Conservation (phyloP, 1,284 basidiomycete genomes). For the Schizopora paradoxa region DNA sequence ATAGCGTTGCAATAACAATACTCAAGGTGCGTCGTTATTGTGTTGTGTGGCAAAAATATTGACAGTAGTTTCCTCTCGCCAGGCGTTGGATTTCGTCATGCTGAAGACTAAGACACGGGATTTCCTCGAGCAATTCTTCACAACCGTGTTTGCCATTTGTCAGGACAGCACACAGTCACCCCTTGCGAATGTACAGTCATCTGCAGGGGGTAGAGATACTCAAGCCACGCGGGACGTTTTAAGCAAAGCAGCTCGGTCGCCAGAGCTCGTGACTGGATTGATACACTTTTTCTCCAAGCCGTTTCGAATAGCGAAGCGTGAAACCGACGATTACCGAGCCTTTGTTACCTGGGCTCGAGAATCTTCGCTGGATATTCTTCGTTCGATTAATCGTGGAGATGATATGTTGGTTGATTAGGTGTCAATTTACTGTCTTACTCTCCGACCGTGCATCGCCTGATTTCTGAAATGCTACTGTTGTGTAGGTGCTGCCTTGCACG, state of each 20-base stretch:
- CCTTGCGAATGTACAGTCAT: conserved; percentile 26
- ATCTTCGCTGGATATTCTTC: conserved; percentile 63
- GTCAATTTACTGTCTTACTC: conserved; percentile 28
- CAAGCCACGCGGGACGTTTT: conserved; percentile 68
- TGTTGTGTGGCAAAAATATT: neutral
- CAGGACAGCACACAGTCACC: conserved; percentile 42
- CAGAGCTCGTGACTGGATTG: conserved; percentile 61
- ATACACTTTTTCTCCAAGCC: conserved; percentile 57
- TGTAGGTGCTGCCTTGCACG: conserved; percentile 62
- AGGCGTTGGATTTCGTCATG: conserved; percentile 82
- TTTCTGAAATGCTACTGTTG: conserved; percentile 72
- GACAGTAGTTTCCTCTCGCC: conserved; percentile 7
- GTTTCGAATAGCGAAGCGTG: conserved; percentile 36
- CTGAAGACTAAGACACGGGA: conserved; percentile 56
- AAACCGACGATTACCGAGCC: conserved; percentile 37
- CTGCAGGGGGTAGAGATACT: conserved; percentile 48
- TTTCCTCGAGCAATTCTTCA: conserved; percentile 70
- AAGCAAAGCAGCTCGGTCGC: conserved; percentile 56
- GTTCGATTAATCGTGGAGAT: no score
- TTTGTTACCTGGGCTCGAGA: conserved; percentile 60
- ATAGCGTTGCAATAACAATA: conserved; percentile 64
- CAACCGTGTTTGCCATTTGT: conserved; percentile 62
- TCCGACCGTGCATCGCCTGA: no score
- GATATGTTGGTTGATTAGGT: conserved; percentile 3
- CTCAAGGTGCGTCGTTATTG: conserved; percentile 60